Percentiles rank a stretch among this genome's conserved stretches.
phyloP scores from a whole-genome alignment of 2,329 filamentous ascomycete species.

The Paracorniculantispora psalliotae region DNA sequence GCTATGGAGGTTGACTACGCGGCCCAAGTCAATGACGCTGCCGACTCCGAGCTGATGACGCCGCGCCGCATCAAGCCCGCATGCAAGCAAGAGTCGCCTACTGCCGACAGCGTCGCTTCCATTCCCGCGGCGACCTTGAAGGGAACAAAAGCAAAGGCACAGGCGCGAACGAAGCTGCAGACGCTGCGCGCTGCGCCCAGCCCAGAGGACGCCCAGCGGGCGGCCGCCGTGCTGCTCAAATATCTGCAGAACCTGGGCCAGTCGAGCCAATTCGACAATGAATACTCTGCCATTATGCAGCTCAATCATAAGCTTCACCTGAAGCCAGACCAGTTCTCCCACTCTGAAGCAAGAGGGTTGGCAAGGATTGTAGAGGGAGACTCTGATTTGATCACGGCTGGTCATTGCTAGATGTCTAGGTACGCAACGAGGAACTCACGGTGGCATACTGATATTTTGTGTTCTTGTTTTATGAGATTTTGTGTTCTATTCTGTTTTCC shows the following conservation, averaged over 20 bases:
- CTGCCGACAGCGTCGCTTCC: not conserved
- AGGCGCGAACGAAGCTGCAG: not conserved
- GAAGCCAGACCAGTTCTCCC: constrained; percentile 42
- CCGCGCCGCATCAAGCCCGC: constrained; percentile 41
- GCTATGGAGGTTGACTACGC: constrained; percentile 59
- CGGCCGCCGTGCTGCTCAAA: constrained; percentile 73
- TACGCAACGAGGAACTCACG: too few species aligned
- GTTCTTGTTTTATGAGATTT: too few species aligned
- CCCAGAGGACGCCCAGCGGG: constrained; percentile 79
- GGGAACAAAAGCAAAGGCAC: not conserved
- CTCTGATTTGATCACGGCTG: constrained; percentile 29
- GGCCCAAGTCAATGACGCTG: constrained; percentile 33
- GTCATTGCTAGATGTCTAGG: too few species aligned
- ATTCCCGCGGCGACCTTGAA: not conserved
- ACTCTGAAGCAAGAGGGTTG: constrained; percentile 41
- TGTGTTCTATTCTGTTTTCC: too few species aligned
- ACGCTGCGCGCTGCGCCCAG: constrained; percentile 50
- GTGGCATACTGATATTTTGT: too few species aligned
- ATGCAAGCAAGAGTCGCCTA: constrained; percentile 2
- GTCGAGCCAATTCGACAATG: constrained; percentile 65
- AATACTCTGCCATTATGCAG: constrained; percentile 72
- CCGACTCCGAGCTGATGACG: constrained; percentile 40
- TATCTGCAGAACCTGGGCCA: constrained; percentile 71
- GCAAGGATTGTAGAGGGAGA: constrained; percentile 56
- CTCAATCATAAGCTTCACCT: constrained; percentile 82